These are phyloP conservation scores for Globisporangium echinulatum DNA, from an alignment of 352 stramenopile species.

Conservation along the genomic window DNA sequence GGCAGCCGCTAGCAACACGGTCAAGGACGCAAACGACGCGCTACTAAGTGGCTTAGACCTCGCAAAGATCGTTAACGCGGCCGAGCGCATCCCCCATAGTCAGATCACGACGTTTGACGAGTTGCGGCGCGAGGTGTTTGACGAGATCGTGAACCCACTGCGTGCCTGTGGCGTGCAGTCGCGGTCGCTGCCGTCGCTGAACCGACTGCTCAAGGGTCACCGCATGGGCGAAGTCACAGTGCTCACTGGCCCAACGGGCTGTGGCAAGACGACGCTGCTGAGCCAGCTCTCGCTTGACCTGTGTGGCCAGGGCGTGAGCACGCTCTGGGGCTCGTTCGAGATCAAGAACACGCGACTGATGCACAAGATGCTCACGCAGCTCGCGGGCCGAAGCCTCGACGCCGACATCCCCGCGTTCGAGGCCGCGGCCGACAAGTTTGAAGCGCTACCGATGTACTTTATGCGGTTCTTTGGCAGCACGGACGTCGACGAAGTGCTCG, in stretches of 20 bases:
- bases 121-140: constrained; percentile 88
- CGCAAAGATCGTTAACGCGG: constrained; percentile 71
- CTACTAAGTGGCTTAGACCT: constrained; percentile 89
- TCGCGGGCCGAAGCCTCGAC: constrained; percentile 62
- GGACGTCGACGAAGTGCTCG: constrained; percentile 92
- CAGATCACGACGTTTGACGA: constrained; percentile 93
- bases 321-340: constrained; percentile 99
- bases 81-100: constrained; percentile 86
- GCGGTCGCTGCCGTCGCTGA: constrained; percentile 92
- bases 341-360: constrained; percentile 98
- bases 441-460: constrained; percentile 96
- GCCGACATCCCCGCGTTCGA: constrained; percentile 79
- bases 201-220: constrained; percentile 95
- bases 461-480: constrained; percentile 98
- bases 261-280: constrained; percentile 92
- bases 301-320: constrained; percentile 95
- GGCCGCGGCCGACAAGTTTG: constrained; percentile 83
- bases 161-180: constrained; percentile 91
- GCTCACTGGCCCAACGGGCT: constrained; percentile 96
- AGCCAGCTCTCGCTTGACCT: constrained; percentile 88
- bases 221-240: constrained; percentile 97
- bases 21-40: constrained; percentile 96
- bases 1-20: constrained; percentile 60
- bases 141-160: constrained; percentile 94
- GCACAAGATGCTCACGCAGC: constrained; percentile 97